Evolutionary conservation across 2,329 filamentous ascomycete species (phyloP), one percentile per base, ranked within the genome.

Genomic region (Aspergillus nomiae): DNA sequence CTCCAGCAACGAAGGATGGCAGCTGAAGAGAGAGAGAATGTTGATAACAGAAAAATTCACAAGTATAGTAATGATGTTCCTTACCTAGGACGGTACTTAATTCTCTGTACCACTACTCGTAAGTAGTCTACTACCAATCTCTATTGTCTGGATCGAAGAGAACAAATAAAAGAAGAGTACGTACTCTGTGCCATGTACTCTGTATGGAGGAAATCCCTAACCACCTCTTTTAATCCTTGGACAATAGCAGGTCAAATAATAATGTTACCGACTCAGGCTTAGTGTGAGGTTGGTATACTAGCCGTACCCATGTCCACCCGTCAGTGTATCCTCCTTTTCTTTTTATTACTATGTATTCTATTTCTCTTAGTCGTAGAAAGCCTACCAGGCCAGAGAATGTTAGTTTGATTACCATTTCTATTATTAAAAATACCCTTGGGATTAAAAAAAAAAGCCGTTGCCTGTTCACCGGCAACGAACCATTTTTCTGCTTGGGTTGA

Each of bases 391-490:
- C 38, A 41, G 30, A 53, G 16, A 32, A 32, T 53, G 16, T n/a
- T 34, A 21, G 26, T 55, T 55, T 16, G 21, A 55, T 55, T 26
- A 59, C 30, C 32, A 59, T 41, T 54, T 54, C 41, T 60, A 57
- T 36, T 57, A 50, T 51, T 38, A 41, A 38, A 28, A 48, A 41
- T 53, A 26, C 30, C 5, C 19, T 6, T 16, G 8, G 10, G 5
- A 51, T 51, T 24, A 10, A 9, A 24, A 19, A 26, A n/a, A 38
- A 21, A 28, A 36, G 53, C 59, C 55, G 55, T 62, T 62, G 62
- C 62, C 62, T 64, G 59, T 62, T 64, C 59, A 43, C 45, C 45
- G 28, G 21, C n/a, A 24, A 48, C 45, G 6, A 48, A 48, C 45
- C 45, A 48, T 46, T 24, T 24, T 48, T 48, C 21, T 26, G 45